Conservation (phyloP, 2,329 filamentous ascomycete species). For the Phaeosphaeriaceae sp. region DNA sequence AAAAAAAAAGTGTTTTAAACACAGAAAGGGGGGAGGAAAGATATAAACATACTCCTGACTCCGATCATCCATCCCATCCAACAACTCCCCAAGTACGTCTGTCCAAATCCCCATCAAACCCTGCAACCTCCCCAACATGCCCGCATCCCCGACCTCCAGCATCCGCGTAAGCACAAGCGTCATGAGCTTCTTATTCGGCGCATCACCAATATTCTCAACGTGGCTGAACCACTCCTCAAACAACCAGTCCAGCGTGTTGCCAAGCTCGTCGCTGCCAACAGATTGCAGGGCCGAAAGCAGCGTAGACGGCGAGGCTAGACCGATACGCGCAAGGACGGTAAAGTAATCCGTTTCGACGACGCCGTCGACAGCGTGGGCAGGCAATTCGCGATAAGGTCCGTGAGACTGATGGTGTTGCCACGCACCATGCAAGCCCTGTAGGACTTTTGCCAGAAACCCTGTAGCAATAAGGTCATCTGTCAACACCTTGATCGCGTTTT, state of each 20-base stretch:
- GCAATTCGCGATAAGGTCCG: slow-evolving; percentile 71
- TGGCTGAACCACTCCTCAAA: slow-evolving; percentile 70
- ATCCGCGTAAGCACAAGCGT: slow-evolving; percentile 75
- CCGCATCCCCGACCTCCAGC: slow-evolving; percentile 66
- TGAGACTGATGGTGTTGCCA: slow-evolving; percentile 73
- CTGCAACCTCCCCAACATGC: slow-evolving; percentile 69
- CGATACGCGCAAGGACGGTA: slow-evolving; percentile 78
- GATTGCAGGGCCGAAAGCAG: slow-evolving; percentile 65
- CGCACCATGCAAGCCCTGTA: slow-evolving; percentile 51
- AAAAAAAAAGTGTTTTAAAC: no score
- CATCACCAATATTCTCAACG: slow-evolving; percentile 70
- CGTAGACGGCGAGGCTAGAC: slow-evolving; percentile 72
- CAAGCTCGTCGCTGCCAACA: slow-evolving; percentile 25
- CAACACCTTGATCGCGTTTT: slow-evolving; percentile 57
- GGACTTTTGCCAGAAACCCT: slow-evolving; percentile 62
- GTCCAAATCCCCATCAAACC: slow-evolving; percentile 80
- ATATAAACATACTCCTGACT: slow-evolving; percentile 42
- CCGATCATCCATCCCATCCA: slow-evolving; percentile 63
- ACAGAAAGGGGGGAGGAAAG: background rate
- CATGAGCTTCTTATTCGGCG: slow-evolving; percentile 72
- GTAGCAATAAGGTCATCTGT: slow-evolving; percentile 64
- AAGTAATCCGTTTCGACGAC: slow-evolving; percentile 87
- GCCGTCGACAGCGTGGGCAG: slow-evolving; percentile 71
- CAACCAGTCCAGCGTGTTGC: slow-evolving; percentile 54
- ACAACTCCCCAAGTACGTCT: slow-evolving; percentile 69